Base-by-base conservation (phyloP, 2,329 filamentous ascomycete genomes). In the Paradendryphiella salina region DNA sequence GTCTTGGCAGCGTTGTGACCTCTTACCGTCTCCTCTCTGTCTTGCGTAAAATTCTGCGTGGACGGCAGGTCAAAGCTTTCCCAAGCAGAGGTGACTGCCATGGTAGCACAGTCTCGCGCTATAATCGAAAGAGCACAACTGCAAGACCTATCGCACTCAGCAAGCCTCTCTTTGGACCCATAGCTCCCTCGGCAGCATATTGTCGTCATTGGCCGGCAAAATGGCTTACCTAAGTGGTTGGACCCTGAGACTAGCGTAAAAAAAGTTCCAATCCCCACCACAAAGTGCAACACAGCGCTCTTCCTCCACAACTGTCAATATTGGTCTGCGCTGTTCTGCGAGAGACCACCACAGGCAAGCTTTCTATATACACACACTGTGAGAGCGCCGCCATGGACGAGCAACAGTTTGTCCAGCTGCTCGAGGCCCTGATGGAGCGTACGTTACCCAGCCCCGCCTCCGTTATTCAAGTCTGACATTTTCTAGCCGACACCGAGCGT, bases 381-480 rank as follows among this genome's bases (percentile, higher is more conserved):
- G 59, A 57, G 61, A 59, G 54, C 57, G 54, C 48, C 56, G 61
- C 56, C 69, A 92, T 92, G 88, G 86, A 91, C 75, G 83, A 89
- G 74, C 86, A 90, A 75, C 85, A 88, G 77, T 91, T 96, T 73
- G 82, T 94, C 63, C 82, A 88, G 79, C 85, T 96, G 77, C 84
- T 96, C 73, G 85, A 94, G 82, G 87, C 89, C 77, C 86, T 93
- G 67, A 84, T 96, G 77, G 85, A 90, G 74, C 91, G 90, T 94
- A 79, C 79, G 88, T 85, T 42, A 34, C 29, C 44, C 23, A 32
- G 26, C 43, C 42, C 33, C 48, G 36, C 44, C 17, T 41, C 17
- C 18, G n/a, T 42, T 6, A 28, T 38, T 3, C 41, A 47, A 26
- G 17, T 56, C 74, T 80, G 60, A 78, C 73, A 56, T 55, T 57